Base-by-base conservation (phyloP, 768 basidiomycete species). In the Hemileccinum impolitum region DNA sequence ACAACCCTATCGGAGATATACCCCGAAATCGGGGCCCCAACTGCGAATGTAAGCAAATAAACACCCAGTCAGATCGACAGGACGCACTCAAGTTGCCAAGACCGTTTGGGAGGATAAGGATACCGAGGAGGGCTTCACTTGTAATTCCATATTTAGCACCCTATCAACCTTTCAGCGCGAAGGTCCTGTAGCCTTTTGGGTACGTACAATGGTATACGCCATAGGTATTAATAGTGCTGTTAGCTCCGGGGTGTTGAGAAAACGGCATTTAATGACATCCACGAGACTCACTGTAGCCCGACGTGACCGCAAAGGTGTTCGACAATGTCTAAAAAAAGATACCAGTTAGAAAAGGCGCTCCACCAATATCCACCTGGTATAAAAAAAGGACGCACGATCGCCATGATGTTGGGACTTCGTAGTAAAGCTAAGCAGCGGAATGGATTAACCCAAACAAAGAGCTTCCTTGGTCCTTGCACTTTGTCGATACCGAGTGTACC, bases 401-500 rank as follows among this genome's bases (percentile, higher is more conserved):
- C 61, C 12, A 80, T 46, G 4, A 87, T 56, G 59, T 81, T 84
- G 1, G 84, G 87, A 48, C 81, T 82, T 14, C 78, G 70, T 4
- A 87, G 65, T 6, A 85, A 57, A 31, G 60, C 50, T 6, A 87
- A 58, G 26, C 78, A 74, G 7, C 61, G 55, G 28, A 89, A 68
- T 1, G 85, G 85, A 58, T 87, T 88, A 17, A 88, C 50, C 59
- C 76, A 76, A 0, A 80, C n/a, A n/a, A n/a, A n/a, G n/a, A n/a
- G n/a, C n/a, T n/a, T n/a, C n/a, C n/a, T n/a, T n/a, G n/a, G n/a
- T 49, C 65, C 5, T 50, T 46, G 46, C 4, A 62, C 49, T 50
- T 79, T 79, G 46, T 83, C 82, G 2, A 84, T 69, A 0, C 82
- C 79, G 31, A 75, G 69, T 1, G 74, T 59, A 7, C 80, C 76